Evolutionary conservation across 1,284 basidiomycete genomes (phyloP), one percentile per base, ranked within the genome.

Genomic region (Boletus smithii): DNA sequence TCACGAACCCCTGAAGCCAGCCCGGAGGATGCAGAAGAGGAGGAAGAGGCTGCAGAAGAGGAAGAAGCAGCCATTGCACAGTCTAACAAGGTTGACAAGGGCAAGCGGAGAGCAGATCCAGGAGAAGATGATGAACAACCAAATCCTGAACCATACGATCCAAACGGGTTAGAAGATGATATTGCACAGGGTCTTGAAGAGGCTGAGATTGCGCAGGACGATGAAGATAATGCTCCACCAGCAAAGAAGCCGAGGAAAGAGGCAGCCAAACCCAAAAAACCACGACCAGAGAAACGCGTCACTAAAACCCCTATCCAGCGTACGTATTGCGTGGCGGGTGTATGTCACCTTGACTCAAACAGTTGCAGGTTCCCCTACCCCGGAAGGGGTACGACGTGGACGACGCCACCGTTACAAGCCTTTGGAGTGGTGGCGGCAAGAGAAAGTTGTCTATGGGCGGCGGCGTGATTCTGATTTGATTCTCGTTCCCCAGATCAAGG

Each of bases 371-470:
- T 53, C 55, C 42, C 56, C 53, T 29, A 51, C 58, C 8, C 70
- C 75, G 8, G 73, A 83, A 16, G 89, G 88, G 26, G 72, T 89
- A 3, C 84, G 94, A 8, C 82, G 90, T 38, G 85, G 89, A 26
- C 75, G 73, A 40, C 83, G 95, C 17, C 73, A 79, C 45, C 81
- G 85, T 13, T 85, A 83, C 58, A 72, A 73, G 39, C 97, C 95
- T 2, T 73, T 99, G 23, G 88, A 92, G 33, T 97, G 78, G 72
- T 99, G 97, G 97, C 81, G 91, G n/a, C 83, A 84, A 54, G 95
- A 99, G 67, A 86, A 84, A 52, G 80, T 92, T 22, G 83, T 94
- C 7, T 97, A 93, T 58, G 83, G 81, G 4, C 76, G 81, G 4
- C 76, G 81, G 14, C 71, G 75, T 45, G 72, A 77, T 52, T 60